Conservation (phyloP, 768 basidiomycete species). For the Tulasnella sp. region DNA sequence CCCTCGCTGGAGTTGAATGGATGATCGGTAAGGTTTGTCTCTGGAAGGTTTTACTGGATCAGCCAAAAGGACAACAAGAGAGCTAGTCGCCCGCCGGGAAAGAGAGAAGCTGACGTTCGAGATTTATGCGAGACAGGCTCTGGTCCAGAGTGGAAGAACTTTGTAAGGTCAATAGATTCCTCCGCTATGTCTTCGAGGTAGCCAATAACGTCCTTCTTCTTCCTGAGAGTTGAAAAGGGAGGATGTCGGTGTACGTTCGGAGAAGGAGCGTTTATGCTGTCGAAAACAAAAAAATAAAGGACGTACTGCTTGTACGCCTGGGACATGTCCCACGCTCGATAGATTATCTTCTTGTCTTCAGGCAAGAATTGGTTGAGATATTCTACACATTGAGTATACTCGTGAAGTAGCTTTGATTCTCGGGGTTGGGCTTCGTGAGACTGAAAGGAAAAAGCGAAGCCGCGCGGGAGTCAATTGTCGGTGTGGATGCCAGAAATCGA, state of each 20-base stretch:
- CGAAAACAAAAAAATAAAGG: background rate
- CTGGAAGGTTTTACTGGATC: conserved; percentile 30
- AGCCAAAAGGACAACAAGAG: background rate
- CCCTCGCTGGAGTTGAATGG: conserved; percentile 83
- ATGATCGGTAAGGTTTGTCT: conserved; percentile 52
- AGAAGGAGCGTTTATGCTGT: background rate
- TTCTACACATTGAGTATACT: conserved; percentile 85
- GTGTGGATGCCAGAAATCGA: background rate
- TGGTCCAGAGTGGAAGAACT: conserved; percentile 92
- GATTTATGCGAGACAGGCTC: conserved; percentile 71
- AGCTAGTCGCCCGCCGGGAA: background rate
- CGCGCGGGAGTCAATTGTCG: background rate
- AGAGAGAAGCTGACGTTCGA: conserved; percentile 43
- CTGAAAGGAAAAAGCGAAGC: conserved; percentile 26
- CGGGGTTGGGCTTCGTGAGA: conserved; percentile 52
- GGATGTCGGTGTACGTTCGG: conserved; percentile 17
- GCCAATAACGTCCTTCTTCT: conserved; percentile 92
- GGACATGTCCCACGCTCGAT: conserved; percentile 96
- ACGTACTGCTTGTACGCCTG: conserved; percentile 88
- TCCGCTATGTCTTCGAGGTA: conserved; percentile 94
- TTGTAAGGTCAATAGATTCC: conserved; percentile 83
- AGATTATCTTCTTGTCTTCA: conserved; percentile 76
- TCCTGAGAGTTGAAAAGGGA: conserved; percentile 48
- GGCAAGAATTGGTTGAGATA: conserved; percentile 97
- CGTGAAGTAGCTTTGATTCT: conserved; percentile 84